Evolutionary conservation across 257 asterid species (phyloP).

Genomic region (Hygrophila difformis): DNA sequence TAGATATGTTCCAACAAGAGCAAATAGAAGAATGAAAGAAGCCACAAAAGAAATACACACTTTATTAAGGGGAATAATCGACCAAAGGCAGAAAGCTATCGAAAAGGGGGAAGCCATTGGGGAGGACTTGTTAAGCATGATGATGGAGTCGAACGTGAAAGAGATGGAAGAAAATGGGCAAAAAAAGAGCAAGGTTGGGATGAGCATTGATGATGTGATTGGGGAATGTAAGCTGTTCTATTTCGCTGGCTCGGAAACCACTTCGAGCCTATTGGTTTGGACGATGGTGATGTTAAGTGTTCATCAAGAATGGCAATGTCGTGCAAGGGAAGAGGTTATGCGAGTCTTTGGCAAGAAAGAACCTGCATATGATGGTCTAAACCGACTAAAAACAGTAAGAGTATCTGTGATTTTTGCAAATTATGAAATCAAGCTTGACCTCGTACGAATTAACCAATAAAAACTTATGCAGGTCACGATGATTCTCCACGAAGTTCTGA

Average conservation of each 20-base stretch:
- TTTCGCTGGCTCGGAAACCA: conserved; percentile 45
- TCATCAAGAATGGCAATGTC: conserved; percentile 41
- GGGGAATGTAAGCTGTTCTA: conserved; percentile 44
- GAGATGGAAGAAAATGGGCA: conserved; percentile 16
- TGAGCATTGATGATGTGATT: conserved; percentile 38
- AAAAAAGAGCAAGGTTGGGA: conserved; percentile 14
- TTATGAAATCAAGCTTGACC: too few species aligned
- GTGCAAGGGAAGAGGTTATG: conserved; percentile 27
- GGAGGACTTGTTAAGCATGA: conserved; percentile 26
- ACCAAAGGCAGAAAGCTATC: conserved; percentile 25
- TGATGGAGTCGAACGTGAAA: conserved; percentile 32
- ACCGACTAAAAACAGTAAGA: conserved; percentile 36
- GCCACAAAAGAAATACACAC: conserved; percentile 24
- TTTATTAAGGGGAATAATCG: conserved; percentile 26
- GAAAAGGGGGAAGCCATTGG: conserved; percentile 15
- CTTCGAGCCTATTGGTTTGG: conserved; percentile 31
- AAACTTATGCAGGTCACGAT: conserved; percentile 24
- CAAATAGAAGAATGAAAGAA: conserved; percentile 29
- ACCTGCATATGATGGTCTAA: conserved; percentile 24
- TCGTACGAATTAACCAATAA: too few species aligned
- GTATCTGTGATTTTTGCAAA: too few species aligned
- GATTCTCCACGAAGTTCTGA: conserved; percentile 32
- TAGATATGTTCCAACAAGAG: conserved; percentile 26
- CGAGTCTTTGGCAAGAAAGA: conserved; percentile 20
- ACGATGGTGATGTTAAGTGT: conserved; percentile 35